These are phyloP conservation scores for Termitomyces eurrhizus DNA, from an alignment of 768 basidiomycete species.

Conservation along the genomic window DNA sequence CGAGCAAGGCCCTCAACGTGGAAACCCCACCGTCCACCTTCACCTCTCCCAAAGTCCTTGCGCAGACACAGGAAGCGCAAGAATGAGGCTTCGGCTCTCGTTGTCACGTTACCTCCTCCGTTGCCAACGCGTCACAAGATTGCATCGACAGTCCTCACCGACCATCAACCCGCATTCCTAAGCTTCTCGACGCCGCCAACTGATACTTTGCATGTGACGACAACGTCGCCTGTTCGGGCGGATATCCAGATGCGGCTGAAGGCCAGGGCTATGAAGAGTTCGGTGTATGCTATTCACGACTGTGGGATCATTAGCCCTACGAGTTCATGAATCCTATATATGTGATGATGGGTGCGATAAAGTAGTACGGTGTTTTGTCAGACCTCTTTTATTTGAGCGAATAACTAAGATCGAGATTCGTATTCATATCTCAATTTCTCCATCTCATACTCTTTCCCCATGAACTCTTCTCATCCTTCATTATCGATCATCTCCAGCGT, in stretches of 20 bases:
- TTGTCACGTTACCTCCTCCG: constrained; percentile 7
- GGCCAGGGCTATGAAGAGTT: constrained; percentile 17
- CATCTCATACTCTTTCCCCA: no score
- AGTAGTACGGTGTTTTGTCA: not conserved
- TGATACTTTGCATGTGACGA: not conserved
- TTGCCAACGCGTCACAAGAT: constrained; percentile 5
- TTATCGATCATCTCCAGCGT: no score
- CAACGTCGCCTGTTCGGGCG: constrained; percentile 2
- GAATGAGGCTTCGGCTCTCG: constrained; percentile 2
- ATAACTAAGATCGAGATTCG: no score
- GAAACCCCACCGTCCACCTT: constrained; percentile 18
- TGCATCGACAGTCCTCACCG: not conserved
- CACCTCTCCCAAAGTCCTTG: constrained; percentile 11
- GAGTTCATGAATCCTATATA: not conserved
- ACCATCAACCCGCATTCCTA: not conserved
- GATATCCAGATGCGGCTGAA: constrained; percentile 12
- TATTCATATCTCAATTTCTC: no score
- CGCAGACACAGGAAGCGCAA: constrained; percentile 8
- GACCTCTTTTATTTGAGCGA: no score
- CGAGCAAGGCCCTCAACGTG: constrained; percentile 10
- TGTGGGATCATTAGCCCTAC: constrained; percentile 17
- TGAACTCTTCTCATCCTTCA: no score
- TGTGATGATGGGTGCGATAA: not conserved
- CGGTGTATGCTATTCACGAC: constrained; percentile 14
- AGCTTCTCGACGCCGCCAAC: constrained; percentile 8